Percentiles rank a stretch among this genome's conserved stretches.
Evolutionary conservation across 2,329 filamentous ascomycete genomes (phyloP).

Genomic region (Fragosphaeria purpurea): DNA sequence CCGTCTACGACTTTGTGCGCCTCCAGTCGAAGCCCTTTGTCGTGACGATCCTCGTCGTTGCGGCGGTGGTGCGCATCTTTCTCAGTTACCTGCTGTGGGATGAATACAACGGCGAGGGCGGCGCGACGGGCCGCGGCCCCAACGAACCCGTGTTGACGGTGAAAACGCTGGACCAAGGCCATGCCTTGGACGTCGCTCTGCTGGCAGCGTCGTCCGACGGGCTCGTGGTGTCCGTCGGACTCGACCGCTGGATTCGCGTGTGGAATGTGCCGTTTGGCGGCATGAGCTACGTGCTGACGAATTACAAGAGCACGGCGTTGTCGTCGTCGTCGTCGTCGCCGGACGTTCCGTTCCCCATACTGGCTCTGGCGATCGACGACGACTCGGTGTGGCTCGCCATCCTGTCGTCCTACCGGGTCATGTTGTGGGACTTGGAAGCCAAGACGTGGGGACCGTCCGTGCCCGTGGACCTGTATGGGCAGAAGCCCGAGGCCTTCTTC

Average conservation of each 20-base stretch:
- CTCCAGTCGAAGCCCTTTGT: constrained; percentile 50
- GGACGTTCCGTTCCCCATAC: constrained; percentile 42
- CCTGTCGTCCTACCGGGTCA: constrained; percentile 46
- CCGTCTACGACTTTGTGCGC: constrained; percentile 57
- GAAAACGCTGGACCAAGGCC: constrained; percentile 50
- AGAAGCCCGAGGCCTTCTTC: constrained; percentile 53
- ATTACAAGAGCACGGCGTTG: neutral
- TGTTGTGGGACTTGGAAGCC: constrained; percentile 53
- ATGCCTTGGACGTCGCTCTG: constrained; percentile 59
- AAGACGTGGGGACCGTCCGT: constrained; percentile 46
- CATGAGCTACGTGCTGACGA: constrained; percentile 33
- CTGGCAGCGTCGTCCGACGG: constrained; percentile 53
- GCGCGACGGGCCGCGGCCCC: constrained; percentile 23
- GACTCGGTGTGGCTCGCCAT: constrained; percentile 57
- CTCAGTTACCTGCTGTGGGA: constrained; percentile 58
- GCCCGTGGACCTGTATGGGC: constrained; percentile 44
- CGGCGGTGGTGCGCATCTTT: constrained; percentile 56
- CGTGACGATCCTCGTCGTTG: constrained; percentile 50
- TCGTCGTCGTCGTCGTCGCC: constrained; percentile 19
- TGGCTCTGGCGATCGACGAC: constrained; percentile 55
- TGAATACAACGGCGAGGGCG: constrained; percentile 30
- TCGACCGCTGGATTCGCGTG: constrained; percentile 59
- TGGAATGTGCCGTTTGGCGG: constrained; percentile 47
- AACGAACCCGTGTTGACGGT: constrained; percentile 45
- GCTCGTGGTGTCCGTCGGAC: constrained; percentile 56